Evolutionary conservation across 768 basidiomycete genomes (phyloP).

Genomic region (Leccinum subgranulosum): DNA sequence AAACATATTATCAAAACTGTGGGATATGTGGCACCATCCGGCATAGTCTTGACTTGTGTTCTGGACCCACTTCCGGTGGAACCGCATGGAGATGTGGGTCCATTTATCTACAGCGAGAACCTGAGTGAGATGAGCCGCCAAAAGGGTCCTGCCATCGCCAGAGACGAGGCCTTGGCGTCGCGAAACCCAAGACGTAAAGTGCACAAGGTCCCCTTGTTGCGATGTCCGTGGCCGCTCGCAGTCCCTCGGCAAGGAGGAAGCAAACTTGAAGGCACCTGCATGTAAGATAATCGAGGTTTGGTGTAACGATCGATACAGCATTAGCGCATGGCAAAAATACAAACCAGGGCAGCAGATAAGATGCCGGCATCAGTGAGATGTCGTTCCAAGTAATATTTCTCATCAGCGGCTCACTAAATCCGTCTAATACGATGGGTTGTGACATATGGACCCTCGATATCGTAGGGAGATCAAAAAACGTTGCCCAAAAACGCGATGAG

Average conservation of each 20-base stretch:
- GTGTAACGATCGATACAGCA: not conserved
- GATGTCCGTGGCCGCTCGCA: not conserved
- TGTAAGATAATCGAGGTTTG: not conserved
- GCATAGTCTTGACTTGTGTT: not conserved
- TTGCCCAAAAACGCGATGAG: not conserved
- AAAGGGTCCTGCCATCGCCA: not conserved
- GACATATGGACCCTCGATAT: slow-evolving; percentile 1
- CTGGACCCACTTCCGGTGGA: not conserved
- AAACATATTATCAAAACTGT: not conserved
- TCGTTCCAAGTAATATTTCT: not conserved
- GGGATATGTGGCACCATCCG: not conserved
- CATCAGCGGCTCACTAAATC: not conserved
- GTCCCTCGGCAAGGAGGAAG: not conserved
- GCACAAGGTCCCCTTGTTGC: not conserved
- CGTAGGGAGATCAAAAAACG: not conserved
- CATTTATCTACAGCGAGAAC: not conserved
- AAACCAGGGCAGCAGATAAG: slow-evolving; percentile 1
- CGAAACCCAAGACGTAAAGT: not conserved
- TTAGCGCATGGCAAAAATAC: not conserved
- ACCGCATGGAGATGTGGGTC: not conserved
- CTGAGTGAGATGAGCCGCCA: not conserved
- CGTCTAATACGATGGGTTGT: not conserved
- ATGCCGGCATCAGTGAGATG: slow-evolving; percentile 11
- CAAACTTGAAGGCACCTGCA: not conserved
- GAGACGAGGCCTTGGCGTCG: not conserved